Base-by-base conservation (phyloP, 2,329 filamentous ascomycete genomes). In the Thermomyces lanuginosus region DNA sequence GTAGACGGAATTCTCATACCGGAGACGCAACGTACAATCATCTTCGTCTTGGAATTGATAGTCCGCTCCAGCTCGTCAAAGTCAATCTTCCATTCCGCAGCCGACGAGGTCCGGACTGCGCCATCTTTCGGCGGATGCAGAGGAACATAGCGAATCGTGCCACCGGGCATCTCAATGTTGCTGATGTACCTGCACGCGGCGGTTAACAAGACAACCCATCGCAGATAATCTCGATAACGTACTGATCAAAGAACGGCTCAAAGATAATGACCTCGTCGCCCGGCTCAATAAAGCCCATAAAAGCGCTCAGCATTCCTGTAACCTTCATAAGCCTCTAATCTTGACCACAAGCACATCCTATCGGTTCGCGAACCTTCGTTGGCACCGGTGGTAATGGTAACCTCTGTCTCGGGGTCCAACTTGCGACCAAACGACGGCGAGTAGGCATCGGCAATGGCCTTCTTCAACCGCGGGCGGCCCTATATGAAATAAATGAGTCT, bases 231-330 rank as follows among this genome's bases (percentile, higher is more conserved):
- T 43, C 55, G 57, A 11, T 16, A 28, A 44, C 63, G 48, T 51
- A 80, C 73, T 98, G 89, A 56, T 98, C 89, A 50, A 95, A 98
- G 59, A 93, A 98, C 7, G 89, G 89, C 60, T 98, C 89, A 50
- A 98, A 93, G 30, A 98, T 69, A 39, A 98, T 93, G 38, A 93
- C 89, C 54, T 98, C 89, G 47, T 98, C 89, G 8, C 82, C 89
- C 1, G 71, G 68, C 55, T 98, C 89, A 32, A 98, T 73, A 43
- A 98, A 98, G 2, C 70, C 89, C 89, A 98, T 95, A 48, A 98
- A 95, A 0, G 84, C 89, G 48, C 80, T 86, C 38, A 98, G 64
- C 82, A 95, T 95, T 43, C 81, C 70, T 69, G 31, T 3, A 21
- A 8, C 14, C 22, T 14, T 11, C 25, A 22, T 36, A 12, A 36